These are phyloP conservation scores for Fusarium anthophilum DNA, from an alignment of 2,329 filamentous ascomycete species.

Conservation along the genomic window DNA sequence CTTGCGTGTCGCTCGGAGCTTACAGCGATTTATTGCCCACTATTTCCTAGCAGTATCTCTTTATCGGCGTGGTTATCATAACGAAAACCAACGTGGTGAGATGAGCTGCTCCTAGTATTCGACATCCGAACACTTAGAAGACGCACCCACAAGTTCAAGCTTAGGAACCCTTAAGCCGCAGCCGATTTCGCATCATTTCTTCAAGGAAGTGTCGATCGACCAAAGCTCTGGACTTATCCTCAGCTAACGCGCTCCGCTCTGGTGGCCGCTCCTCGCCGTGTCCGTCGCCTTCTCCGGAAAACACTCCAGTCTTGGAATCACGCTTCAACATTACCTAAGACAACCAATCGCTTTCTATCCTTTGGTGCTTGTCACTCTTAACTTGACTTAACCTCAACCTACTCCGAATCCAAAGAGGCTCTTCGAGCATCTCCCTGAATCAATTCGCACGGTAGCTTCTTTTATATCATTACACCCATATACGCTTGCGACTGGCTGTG, in stretches of 20 bases:
- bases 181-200: constrained; percentile 13
- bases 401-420: constrained; percentile 3
- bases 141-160: not conserved
- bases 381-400: constrained; percentile 25
- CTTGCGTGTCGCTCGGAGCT: constrained; percentile 20
- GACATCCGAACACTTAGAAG: constrained; percentile 16
- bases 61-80: not conserved
- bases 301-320: constrained; percentile 19
- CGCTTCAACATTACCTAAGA: constrained; percentile 23
- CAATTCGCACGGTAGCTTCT: constrained; percentile 1
- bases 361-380: constrained; percentile 14
- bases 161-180: not conserved
- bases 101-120: constrained; percentile 19
- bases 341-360: constrained; percentile 20
- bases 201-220: constrained; percentile 15
- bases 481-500: not conserved
- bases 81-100: constrained; percentile 14
- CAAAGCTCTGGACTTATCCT: constrained; percentile 22
- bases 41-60: constrained; percentile 10
- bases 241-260: constrained; percentile 24
- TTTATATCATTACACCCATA: not conserved
- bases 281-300: constrained; percentile 34
- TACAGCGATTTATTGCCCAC: constrained; percentile 24
- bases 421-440: not conserved
- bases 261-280: constrained; percentile 30